Evolutionary conservation across 139 green algal genomes (phyloP), one percentile per base, ranked within the genome.

Genomic region (Eudorina sp.): DNA sequence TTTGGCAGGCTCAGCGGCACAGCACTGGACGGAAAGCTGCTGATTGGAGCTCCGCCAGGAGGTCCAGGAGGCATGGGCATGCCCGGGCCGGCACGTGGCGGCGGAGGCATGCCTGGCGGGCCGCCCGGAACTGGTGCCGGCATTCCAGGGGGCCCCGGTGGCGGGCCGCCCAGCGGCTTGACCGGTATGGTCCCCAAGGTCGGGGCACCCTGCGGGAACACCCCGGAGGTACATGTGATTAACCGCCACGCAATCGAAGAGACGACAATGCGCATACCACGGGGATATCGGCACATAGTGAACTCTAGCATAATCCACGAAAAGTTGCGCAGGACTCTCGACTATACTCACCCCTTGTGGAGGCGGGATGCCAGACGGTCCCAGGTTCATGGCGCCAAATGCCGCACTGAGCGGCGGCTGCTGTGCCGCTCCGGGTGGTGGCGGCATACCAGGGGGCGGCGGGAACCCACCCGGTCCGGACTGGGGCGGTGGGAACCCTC

Each of bases 381-480:
- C 64, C 5, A 87, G 25, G 81, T 41, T 87, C 81, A 87, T 87
- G 60, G 64, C 62, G 1, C 81, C 81, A 14, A 87, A 87, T 1
- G 81, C 43, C 2, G n/a, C 27, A 25, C 18, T 87, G 1, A 75
- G n/a, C 0, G 48, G 75, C 9, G 51, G 25, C 68, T 40, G 68
- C 0, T 46, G 66, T 0, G 6, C 34, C 13, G 31, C 68, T 25
- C 46, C 53, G 5, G 66, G 45, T 36, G 82, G 82, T 18, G 82
- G 62, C 13, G 68, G 64, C 23, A 77, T 36, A 0, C 82, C 62
- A 8, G 64, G 64, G 2, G 82, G 62, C 6, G 53, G 38, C 7
- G 82, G 3, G 27, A 80, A 80, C 64, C 45, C 46, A 9, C 82
- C 82, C 31, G 45, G 64, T 4, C 27, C 40, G 4, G 62, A 45